Evolutionary conservation across 805 yeast species (phyloP).

Genomic region (Candida endomychidarum): DNA sequence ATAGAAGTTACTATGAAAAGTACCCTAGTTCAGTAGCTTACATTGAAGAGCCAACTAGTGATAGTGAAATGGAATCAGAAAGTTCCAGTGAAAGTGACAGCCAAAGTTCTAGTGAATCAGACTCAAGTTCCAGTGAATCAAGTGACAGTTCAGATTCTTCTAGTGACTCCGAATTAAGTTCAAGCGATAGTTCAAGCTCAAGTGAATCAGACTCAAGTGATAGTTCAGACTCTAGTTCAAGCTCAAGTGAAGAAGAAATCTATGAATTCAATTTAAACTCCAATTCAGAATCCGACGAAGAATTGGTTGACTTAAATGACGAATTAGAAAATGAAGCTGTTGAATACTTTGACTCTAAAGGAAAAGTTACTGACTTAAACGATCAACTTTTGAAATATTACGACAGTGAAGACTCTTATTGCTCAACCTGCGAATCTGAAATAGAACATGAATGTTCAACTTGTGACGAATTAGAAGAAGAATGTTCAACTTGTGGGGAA

Average conservation of each 20-base stretch:
- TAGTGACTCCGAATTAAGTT: not conserved
- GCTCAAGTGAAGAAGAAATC: constrained; percentile 22
- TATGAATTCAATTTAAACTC: constrained; percentile 28
- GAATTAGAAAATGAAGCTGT: constrained; percentile 32
- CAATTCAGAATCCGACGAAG: constrained; percentile 13
- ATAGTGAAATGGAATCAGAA: constrained; percentile 18
- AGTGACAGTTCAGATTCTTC: not conserved
- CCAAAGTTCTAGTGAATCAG: constrained; percentile 3
- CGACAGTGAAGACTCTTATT: constrained; percentile 21
- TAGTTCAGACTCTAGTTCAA: constrained; percentile 9
- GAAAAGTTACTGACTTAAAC: constrained; percentile 27
- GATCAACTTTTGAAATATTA: constrained; percentile 29
- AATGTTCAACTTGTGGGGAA: constrained; percentile 4
- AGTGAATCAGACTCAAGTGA: constrained; percentile 4
- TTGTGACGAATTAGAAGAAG: constrained; percentile 8
- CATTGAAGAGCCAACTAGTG: constrained; percentile 45
- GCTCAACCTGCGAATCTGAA: too few relatives aligned
- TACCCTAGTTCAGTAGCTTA: constrained; percentile 38
- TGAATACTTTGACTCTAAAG: constrained; percentile 26
- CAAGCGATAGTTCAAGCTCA: constrained; percentile 2
- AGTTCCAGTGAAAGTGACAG: constrained; percentile 1
- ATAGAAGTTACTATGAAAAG: constrained; percentile 33
- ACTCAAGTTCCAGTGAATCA: constrained; percentile 1
- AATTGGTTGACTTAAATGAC: constrained; percentile 31
- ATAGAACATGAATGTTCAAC: not conserved